Base-by-base conservation (phyloP, 2,329 filamentous ascomycete genomes). In the Zymoseptoria pseudotritici region DNA sequence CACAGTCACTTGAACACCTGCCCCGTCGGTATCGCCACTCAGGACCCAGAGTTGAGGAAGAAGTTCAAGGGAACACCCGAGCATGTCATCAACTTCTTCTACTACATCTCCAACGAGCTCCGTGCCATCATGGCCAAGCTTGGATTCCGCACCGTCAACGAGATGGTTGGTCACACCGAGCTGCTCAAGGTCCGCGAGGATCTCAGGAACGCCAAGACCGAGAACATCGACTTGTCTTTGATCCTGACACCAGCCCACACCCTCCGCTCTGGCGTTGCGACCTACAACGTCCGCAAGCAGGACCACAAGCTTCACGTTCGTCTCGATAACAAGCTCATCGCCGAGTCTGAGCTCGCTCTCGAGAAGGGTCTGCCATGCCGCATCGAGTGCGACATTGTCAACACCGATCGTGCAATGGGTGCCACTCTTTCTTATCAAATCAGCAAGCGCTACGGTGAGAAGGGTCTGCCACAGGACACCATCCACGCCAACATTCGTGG, bases 31-130 rank as follows among this genome's bases (percentile, higher is more conserved):
- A 96, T 97, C 62, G 93, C 93, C 3, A 96, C 92, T 0, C 93
- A 97, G 73, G 92, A 97, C 69, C 91, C 91, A n/a, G 89, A 93
- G 73, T 83, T 97, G 2, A 86, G 93, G 62, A 89, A 92, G 82
- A 97, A 97, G 78, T 97, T 97, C 76, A 82, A 86, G 67, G 93
- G 93, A 63, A 92, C 90, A 0, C 92, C 93, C 10, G 93, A 97
- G 78, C 91, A 97, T 69, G 92, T 96, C 60, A 97, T 97, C 77
- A 97, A 97, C 82, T 97, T 97, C 82, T 96, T 96, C 79, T 97
- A 97, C 80, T 97, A 97, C 71, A 83, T 97, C 56, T 89, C 93
- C 67, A 97, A 97, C 72, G 93, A 97, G 79, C 85, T 97, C 60
- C 88, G 93, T 72, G 91, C 92, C 42, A 96, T 97, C 77, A 97